Evolutionary conservation across 192 early-diverging fungal species (phyloP), one percentile per base, ranked within the genome.

Genomic region (Allomyces macrogynus): DNA sequence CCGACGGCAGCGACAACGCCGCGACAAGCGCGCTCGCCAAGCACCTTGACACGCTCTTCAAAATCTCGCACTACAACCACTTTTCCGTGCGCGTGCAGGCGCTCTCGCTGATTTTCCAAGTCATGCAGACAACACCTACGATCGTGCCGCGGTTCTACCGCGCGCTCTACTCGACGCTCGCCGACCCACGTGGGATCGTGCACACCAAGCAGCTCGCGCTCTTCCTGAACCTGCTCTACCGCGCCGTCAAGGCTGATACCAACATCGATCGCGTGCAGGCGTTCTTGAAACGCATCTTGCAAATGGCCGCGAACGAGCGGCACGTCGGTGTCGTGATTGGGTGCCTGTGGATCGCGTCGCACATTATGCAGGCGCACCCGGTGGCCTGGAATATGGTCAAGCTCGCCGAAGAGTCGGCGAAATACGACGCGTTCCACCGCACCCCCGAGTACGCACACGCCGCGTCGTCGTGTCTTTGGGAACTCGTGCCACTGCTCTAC

Each of bases 41-140:
- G 61, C 87, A 95, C 70, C 81, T 94, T 70, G 81, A 90, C 64
- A 84, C 87, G n/a, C 76, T 99, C 26, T 97, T 95, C 84, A 86
- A 82, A 25, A 84, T 99, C 57, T 85, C 87, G 22, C 91, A 95
- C 68, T 79, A 86, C 11, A 86, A 85, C 61, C 90, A 86, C 40
- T 99, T 99, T 72, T 91, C 89, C 74, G 91, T 88, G 5, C 84
- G 88, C 20, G 87, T 99, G 64, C 95, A 97, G 74, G 88, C 95
- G 18, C 81, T 99, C 40, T 81, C 86, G 11, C 79, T 99, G 24
- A 81, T 99, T 63, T 88, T 87, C 73, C 87, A 90, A 66, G 83
- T 91, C 23, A 60, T 68, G 66, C 27, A 73, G 72, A 16, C 54
- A 24, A 75, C 70, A 10, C 69, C 82, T 64, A 73, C 75, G 16